phyloP scores from a whole-genome alignment of 768 basidiomycete genomes.

The Lenzites betulinus region DNA sequence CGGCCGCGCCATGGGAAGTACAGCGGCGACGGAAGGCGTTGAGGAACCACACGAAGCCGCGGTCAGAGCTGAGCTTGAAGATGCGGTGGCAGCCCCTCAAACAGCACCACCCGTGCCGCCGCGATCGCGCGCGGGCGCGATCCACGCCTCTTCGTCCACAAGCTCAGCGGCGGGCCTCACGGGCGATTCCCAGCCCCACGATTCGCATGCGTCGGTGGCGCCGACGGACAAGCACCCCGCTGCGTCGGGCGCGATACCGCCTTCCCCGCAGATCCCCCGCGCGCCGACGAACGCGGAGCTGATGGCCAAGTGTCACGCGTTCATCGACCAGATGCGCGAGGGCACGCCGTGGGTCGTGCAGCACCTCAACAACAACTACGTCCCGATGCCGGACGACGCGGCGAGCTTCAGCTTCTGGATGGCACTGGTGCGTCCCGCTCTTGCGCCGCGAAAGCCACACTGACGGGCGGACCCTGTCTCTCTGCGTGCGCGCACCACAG shows the following conservation, averaged over 20 bases:
- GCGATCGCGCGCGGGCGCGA: conserved; percentile 14
- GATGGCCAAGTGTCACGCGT: conserved; percentile 58
- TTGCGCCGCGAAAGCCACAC: neutral
- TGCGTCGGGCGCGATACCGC: neutral
- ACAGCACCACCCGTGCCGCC: neutral
- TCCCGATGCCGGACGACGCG: conserved; percentile 72
- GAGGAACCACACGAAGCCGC: conserved; percentile 3
- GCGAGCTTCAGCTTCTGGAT: conserved; percentile 87
- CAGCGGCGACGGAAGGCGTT: neutral
- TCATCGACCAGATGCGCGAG: conserved; percentile 58
- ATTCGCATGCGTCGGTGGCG: neutral
- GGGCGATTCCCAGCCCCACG: neutral
- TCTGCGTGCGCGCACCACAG: too few relatives aligned
- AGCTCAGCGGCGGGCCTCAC: neutral
- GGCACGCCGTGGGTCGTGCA: conserved; percentile 96
- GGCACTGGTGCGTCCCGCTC: conserved; percentile 54
- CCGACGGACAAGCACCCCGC: neutral
- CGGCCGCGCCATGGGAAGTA: neutral
- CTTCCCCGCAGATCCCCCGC: conserved; percentile 6
- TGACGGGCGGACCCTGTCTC: neutral
- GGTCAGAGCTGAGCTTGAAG: conserved; percentile 8
- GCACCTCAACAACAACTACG: conserved; percentile 76
- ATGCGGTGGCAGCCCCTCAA: neutral
- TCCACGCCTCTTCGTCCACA: conserved; percentile 2
- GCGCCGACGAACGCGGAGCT: conserved; percentile 35